Conservation (phyloP, 2,329 filamentous ascomycete genomes). For the Emydomyces testavorans region DNA sequence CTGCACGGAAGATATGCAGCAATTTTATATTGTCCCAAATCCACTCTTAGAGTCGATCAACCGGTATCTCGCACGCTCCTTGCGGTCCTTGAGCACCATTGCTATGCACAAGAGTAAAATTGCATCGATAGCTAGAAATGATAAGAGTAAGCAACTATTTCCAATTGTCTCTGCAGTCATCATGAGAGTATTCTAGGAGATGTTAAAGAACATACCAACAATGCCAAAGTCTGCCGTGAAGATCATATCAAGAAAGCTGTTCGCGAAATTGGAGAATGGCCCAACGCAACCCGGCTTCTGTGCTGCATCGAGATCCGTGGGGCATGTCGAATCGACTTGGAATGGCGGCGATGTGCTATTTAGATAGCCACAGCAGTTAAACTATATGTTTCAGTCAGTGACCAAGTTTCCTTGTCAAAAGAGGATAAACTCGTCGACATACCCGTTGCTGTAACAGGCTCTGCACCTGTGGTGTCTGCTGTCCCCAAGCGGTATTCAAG, state of each 20-base stretch:
- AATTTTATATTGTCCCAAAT: constrained; percentile 38
- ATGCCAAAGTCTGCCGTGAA: constrained; percentile 73
- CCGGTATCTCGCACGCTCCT: constrained; percentile 65
- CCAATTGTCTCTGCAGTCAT: neutral
- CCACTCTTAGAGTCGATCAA: constrained; percentile 71
- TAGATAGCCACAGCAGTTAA: constrained; percentile 68
- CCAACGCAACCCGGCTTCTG: constrained; percentile 58
- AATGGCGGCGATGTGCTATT: constrained; percentile 63
- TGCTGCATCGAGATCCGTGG: constrained; percentile 58
- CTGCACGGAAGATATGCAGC: neutral
- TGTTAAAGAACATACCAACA: constrained; percentile 43
- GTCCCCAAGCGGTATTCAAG: constrained; percentile 50
- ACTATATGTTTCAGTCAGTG: constrained; percentile 37
- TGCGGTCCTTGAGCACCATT: constrained; percentile 68
- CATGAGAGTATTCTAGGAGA: neutral
- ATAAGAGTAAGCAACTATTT: neutral
- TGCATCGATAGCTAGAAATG: constrained; percentile 46
- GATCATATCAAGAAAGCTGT: constrained; percentile 59
- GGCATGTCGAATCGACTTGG: constrained; percentile 55
- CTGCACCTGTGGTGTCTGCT: constrained; percentile 48
- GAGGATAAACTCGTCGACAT: constrained; percentile 22
- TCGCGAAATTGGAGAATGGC: constrained; percentile 56
- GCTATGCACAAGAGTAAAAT: constrained; percentile 59
- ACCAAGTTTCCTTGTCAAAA: neutral
- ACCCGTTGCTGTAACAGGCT: constrained; percentile 60